Base-by-base conservation (phyloP, 163 green algal genomes). In the Volvox carteri region DNA sequence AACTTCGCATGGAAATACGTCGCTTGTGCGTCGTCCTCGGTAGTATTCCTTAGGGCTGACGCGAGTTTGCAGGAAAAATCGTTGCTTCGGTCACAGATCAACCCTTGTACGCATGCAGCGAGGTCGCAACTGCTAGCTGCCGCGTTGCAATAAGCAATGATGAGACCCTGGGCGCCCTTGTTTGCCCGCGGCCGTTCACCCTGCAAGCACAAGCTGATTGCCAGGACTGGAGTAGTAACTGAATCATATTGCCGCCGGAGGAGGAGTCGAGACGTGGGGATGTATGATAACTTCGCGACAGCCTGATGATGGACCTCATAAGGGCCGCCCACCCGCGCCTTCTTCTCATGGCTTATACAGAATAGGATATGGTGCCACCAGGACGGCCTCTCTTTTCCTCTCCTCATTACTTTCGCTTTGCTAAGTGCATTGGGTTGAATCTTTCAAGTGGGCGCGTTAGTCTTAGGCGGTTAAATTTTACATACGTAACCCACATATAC, bases 341-440 rank as follows among this genome's bases (percentile, higher is more conserved):
- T n/a, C n/a, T n/a, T n/a, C n/a, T n/a, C n/a, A n/a, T n/a, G n/a
- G n/a, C n/a, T n/a, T n/a, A n/a, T n/a, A n/a, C n/a, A n/a, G n/a
- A n/a, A n/a, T n/a, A n/a, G n/a, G n/a, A n/a, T n/a, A n/a, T 39
- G 70, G 14, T 21, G 70, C 70, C 70, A 78, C 70, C 70, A 78
- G 16, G 39, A 33, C 12, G 37, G 21, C 37, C 33, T 41, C 11
- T 39, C 39, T 58, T 56, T 42, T 58, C 11, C 9, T 58, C 39
- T 1, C 8, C 41, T 39, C 70, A 78, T 78, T 78, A 78, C 19
- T 42, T 46, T 35, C 12, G 9, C 30, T 48, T 75, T 19, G 33
- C 33, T 3, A 21, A 12, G 65, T 48, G 28, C 65, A 75, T 75
- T 33, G 60, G 54, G 54, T 11, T 19, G 4, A 65, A 65, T 8